These are phyloP conservation scores for Debaryomyces subglobosus DNA, from an alignment of 1,139 yeast genomes.

Conservation along the genomic window DNA sequence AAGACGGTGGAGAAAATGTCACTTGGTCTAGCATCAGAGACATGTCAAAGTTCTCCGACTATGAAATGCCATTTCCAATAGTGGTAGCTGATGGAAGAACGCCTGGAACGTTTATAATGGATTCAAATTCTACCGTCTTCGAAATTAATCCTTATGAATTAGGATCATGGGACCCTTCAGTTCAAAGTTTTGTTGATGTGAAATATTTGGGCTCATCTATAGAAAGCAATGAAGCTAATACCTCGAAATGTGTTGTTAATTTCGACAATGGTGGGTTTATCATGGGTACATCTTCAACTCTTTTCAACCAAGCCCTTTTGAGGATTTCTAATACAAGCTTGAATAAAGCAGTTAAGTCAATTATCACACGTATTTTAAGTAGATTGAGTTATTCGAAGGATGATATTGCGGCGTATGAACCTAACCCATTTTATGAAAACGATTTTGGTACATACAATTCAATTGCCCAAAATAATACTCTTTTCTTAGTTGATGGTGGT, in stretches of 20 bases:
- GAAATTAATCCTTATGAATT: conserved; percentile 47
- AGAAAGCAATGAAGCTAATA: conserved; percentile 29
- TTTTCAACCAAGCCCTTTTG: conserved; percentile 42
- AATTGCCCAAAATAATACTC: conserved; percentile 39
- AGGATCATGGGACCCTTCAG: conserved; percentile 50
- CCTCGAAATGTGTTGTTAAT: conserved; percentile 33
- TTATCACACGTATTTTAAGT: conserved; percentile 30
- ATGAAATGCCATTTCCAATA: conserved; percentile 48
- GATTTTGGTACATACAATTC: conserved; percentile 20
- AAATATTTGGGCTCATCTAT: conserved; percentile 40
- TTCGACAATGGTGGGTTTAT: conserved; percentile 50
- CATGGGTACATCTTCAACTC: conserved; percentile 49
- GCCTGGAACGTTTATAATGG: conserved; percentile 36
- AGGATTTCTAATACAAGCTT: conserved; percentile 24
- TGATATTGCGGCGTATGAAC: conserved; percentile 45
- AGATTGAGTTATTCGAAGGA: conserved; percentile 28
- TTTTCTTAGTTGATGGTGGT: conserved; percentile 87
- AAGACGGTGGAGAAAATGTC: conserved; percentile 32
- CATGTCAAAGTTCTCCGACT: conserved; percentile 28
- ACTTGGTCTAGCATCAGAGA: conserved; percentile 45
- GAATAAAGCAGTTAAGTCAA: conserved; percentile 26
- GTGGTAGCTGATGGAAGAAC: conserved; percentile 44
- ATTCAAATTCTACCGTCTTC: conserved; percentile 44
- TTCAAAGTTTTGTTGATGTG: conserved; percentile 33
- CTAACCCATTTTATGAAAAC: conserved; percentile 42